A percentile compares a stretch with the other conserved stretches of the same genome.
These are phyloP conservation scores for Pogostemon cablin DNA, from an alignment of 257 asterid genomes.

Conservation along the genomic window DNA sequence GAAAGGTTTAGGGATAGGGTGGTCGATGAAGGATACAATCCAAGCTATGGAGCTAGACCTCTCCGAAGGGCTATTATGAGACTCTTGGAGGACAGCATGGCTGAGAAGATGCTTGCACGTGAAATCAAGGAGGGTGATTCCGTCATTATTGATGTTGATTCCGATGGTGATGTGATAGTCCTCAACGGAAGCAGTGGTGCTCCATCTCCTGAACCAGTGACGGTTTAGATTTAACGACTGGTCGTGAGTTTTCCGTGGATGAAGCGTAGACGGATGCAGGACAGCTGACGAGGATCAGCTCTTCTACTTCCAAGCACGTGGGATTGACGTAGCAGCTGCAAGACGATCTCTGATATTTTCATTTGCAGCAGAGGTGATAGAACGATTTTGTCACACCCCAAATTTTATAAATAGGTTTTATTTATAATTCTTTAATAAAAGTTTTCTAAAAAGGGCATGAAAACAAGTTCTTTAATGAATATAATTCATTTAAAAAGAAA, in stretches of 20 bases:
- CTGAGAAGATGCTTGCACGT: slow-evolving; percentile 70
- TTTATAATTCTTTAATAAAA: too few relatives aligned
- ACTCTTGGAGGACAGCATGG: slow-evolving; percentile 81
- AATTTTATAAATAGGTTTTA: too few relatives aligned
- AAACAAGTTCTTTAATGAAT: too few relatives aligned
- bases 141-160: slow-evolving; percentile 59
- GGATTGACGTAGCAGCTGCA: slow-evolving; percentile 68
- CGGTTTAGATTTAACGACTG: slow-evolving; percentile 36
- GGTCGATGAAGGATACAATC: slow-evolving; percentile 68
- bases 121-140: slow-evolving; percentile 75
- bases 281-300: slow-evolving; percentile 84
- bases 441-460: too few relatives aligned
- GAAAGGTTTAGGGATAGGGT: slow-evolving; percentile 69
- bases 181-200: slow-evolving; percentile 63
- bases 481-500: too few relatives aligned
- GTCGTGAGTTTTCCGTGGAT: not conserved
- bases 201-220: slow-evolving; percentile 52
- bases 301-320: slow-evolving; percentile 90
- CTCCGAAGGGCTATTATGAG: slow-evolving; percentile 82
- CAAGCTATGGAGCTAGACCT: slow-evolving; percentile 87
- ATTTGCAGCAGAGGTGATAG: slow-evolving; percentile 85
- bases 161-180: slow-evolving; percentile 66
- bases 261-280: slow-evolving; percentile 85
- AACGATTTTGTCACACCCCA: slow-evolving; percentile 30
- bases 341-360: slow-evolving; percentile 81